Conservation (phyloP, 176 grass and related monocot species). For the Avena insularis region DNA sequence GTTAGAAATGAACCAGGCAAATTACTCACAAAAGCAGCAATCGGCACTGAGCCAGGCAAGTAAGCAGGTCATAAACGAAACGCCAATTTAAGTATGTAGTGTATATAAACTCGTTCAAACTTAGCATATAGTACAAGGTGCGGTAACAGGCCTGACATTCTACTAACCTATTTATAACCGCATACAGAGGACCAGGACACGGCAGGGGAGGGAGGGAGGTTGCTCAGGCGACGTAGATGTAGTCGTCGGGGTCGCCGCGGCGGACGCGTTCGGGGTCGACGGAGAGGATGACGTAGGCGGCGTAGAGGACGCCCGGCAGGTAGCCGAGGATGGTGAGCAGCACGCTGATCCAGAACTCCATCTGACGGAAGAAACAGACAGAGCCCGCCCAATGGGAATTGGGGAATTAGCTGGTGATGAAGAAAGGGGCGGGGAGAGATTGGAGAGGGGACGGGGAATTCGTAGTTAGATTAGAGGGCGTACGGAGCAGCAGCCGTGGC, state of each 20-base stretch:
- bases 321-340: constrained; percentile 84
- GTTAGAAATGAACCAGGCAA: neutral
- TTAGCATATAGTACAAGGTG: constrained; percentile 26
- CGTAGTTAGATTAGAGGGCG: neutral
- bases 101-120: neutral
- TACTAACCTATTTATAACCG: constrained; percentile 14
- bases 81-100: too few relatives aligned
- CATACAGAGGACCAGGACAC: neutral
- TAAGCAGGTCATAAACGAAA: neutral
- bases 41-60: too few relatives aligned
- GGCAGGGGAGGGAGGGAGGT: neutral
- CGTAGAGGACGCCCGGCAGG: constrained; percentile 75
- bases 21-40: neutral
- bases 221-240: constrained; percentile 58
- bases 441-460: neutral
- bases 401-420: neutral
- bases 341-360: constrained; percentile 86
- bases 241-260: constrained; percentile 37
- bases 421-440: too few relatives aligned
- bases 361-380: constrained; percentile 21
- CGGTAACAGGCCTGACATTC: neutral
- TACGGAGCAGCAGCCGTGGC: constrained; percentile 82
- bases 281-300: constrained; percentile 71
- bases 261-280: constrained; percentile 55
- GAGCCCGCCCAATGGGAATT: too few relatives aligned